Evolutionary conservation across 306 rosid genomes (phyloP).

Genomic region (Coriaria nepalensis): DNA sequence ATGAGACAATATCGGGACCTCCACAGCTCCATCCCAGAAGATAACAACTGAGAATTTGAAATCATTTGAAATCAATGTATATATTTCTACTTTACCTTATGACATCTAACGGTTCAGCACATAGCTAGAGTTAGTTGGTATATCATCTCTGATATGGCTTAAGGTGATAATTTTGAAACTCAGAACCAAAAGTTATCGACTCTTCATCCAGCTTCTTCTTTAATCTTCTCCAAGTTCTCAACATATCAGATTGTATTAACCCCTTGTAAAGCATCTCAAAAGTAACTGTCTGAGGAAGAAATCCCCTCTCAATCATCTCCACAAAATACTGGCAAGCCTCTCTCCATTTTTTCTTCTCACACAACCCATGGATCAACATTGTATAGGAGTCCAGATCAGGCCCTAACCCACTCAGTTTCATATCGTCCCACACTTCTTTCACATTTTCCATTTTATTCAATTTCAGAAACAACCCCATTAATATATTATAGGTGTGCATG

Average conservation of each 20-base stretch:
- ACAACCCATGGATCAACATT: conserved; percentile 52
- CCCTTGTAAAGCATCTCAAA: conserved; percentile 81
- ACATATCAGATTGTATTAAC: conserved; percentile 68
- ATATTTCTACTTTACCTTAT: no score
- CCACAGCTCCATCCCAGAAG: no score
- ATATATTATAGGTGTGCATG: conserved; percentile 46
- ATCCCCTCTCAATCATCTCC: conserved; percentile 89
- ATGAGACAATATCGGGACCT: no score
- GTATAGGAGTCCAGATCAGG: conserved; percentile 83
- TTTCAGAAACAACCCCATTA: conserved; percentile 53
- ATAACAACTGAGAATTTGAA: no score
- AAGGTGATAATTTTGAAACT: conserved; percentile 57
- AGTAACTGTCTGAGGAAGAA: conserved; percentile 80
- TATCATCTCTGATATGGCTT: conserved; percentile 71
- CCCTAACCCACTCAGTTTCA: conserved; percentile 53
- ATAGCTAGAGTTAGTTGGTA: neutral
- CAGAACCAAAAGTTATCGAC: conserved; percentile 69
- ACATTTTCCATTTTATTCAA: conserved; percentile 32
- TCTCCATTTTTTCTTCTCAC: conserved; percentile 59
- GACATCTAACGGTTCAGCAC: neutral
- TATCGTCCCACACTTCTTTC: conserved; percentile 60
- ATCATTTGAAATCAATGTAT: no score
- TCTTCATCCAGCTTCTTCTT: conserved; percentile 85
- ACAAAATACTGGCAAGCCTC: conserved; percentile 71
- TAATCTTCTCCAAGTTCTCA: conserved; percentile 91